phyloP scores from a whole-genome alignment of 2,329 filamentous ascomycete genomes.

The Sordariomycetes sp. region DNA sequence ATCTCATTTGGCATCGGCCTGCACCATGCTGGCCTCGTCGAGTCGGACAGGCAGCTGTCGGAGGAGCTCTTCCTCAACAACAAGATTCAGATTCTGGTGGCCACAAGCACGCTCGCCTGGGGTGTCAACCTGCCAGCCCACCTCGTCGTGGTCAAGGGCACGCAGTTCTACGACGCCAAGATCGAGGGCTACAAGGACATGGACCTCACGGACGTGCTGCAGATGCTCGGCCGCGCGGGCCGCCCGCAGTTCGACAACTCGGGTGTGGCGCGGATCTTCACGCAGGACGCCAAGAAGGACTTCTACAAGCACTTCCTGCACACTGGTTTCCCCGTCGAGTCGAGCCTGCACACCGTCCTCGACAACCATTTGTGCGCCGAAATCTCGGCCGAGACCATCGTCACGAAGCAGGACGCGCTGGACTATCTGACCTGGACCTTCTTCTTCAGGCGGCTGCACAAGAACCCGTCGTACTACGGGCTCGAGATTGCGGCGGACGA shows the following conservation, averaged over 20 bases:
- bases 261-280: conserved; percentile 94
- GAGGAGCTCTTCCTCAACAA: conserved; percentile 96
- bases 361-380: conserved; percentile 96
- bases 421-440: conserved; percentile 99
- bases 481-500: conserved; percentile 88
- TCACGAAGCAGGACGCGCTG: conserved; percentile 90
- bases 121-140: conserved; percentile 96
- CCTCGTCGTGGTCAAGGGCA: conserved; percentile 94
- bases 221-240: conserved; percentile 94
- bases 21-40: conserved; percentile 93
- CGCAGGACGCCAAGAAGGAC: conserved; percentile 93
- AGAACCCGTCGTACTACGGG: conserved; percentile 97
- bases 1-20: conserved; percentile 93
- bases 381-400: conserved; percentile 83
- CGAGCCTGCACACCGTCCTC: conserved; percentile 86
- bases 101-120: conserved; percentile 94
- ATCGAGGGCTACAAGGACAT: conserved; percentile 97
- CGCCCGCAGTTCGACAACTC: conserved; percentile 94
- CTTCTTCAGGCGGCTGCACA: conserved; percentile 94
- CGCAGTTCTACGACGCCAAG: conserved; percentile 96
- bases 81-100: conserved; percentile 94
- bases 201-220: conserved; percentile 94
- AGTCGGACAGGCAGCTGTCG: conserved; percentile 81
- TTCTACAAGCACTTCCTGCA: conserved; percentile 99
- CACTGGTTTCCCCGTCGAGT: conserved; percentile 95